Evolutionary conservation across 164 flowering plant species (phyloP).

Genomic region (Vitis cinerea): DNA sequence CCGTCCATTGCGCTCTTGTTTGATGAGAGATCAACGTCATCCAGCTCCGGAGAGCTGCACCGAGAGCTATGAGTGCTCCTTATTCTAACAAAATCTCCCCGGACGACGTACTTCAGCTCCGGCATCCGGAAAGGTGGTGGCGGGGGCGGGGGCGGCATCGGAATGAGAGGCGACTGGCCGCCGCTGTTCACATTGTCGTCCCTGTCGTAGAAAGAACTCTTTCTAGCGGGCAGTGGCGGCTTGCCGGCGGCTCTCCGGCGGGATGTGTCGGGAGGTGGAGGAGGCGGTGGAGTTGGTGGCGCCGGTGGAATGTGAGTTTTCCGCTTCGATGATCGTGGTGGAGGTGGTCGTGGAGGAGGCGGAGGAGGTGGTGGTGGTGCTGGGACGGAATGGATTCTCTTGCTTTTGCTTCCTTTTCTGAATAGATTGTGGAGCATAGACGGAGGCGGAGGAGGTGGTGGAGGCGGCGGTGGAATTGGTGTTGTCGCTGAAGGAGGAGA

Average conservation of each 20-base stretch:
- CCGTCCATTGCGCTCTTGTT: conserved; percentile 21
- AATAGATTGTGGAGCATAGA: conserved; percentile 26
- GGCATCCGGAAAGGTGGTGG: conserved; percentile 67
- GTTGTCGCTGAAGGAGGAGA: conserved; percentile 37
- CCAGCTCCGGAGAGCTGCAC: conserved; percentile 51
- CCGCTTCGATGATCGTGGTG: conserved; percentile 3
- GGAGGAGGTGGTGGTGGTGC: conserved; percentile 18
- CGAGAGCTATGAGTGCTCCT: conserved; percentile 48
- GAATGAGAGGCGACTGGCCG: conserved; percentile 47
- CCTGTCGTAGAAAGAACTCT: conserved; percentile 13
- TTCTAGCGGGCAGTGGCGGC: conserved; percentile 59
- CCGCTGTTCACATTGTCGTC: conserved; percentile 32
- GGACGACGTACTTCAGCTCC: conserved; percentile 30
- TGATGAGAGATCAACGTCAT: conserved; percentile 28
- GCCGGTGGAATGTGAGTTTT: conserved; percentile 11
- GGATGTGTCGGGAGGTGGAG: conserved; percentile 5
- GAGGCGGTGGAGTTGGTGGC: conserved; percentile 21
- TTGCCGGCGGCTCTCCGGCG: conserved; percentile 24
- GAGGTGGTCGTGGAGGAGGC: conserved; percentile 31
- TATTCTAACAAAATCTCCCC: conserved; percentile 43
- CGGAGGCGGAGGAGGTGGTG: conserved; percentile 28
- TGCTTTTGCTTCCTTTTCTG: conserved; percentile 26
- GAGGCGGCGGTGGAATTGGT: conserved; percentile 41
- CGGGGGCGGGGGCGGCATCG: conserved; percentile 65
- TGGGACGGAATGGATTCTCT: conserved; percentile 18